Conservation (phyloP, 148 eudicot genomes). For the Gaultheria prostrata region DNA sequence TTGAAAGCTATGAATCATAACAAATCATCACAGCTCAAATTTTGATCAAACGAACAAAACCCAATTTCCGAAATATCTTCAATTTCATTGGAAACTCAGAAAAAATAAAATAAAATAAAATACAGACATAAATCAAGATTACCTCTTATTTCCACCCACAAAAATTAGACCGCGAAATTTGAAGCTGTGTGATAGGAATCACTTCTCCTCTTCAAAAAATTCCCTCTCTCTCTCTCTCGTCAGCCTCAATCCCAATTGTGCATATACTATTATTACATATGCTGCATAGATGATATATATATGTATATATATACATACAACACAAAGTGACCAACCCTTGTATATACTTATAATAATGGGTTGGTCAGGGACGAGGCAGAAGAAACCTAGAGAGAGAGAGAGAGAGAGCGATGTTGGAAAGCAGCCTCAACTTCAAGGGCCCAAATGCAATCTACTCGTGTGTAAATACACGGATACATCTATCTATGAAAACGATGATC, state of each 20-base stretch:
- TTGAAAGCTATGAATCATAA: neutral
- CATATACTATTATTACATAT: neutral
- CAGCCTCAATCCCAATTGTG: neutral
- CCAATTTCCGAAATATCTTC: neutral
- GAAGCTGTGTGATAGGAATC: slow-evolving; percentile 5
- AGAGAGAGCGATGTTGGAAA: neutral
- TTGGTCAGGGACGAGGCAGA: neutral
- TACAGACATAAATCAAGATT: neutral
- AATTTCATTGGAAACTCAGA: neutral
- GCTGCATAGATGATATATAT: neutral
- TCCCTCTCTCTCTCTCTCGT: neutral
- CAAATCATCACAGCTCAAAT: too few species aligned
- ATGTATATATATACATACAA: neutral
- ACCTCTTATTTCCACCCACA: neutral
- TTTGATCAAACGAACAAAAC: neutral
- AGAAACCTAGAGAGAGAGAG: neutral
- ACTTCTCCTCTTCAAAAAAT: neutral
- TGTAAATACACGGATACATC: neutral
- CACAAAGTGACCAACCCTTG: neutral
- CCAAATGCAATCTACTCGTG: neutral
- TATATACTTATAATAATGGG: neutral
- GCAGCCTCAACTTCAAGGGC: neutral
- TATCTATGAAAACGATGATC: neutral
- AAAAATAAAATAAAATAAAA: neutral
- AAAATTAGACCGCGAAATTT: neutral